Base-by-base conservation (phyloP, 352 stramenopile species). In the Pythium scleroteichum region DNA sequence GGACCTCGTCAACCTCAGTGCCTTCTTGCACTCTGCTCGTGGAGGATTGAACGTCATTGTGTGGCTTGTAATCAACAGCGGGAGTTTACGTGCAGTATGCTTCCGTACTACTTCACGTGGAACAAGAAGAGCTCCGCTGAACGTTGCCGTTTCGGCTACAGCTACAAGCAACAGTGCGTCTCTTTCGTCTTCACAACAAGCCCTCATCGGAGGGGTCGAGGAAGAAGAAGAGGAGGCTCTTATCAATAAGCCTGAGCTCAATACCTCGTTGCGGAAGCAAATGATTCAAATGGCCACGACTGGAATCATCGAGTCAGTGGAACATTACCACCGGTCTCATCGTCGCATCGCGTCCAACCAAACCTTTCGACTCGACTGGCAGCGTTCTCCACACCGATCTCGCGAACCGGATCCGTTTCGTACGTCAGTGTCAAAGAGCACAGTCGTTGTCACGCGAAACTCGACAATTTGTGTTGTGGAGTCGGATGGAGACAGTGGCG, bases 261-360 rank as follows among this genome's bases (percentile, higher is more conserved):
- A 97, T 66, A 72, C 79, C 3, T 88, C 87, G 1, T 68, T 97
- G 24, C 75, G 85, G 22, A 80, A 74, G 33, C 85, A 97, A 58
- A 93, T 97, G 72, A 90, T 97, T 55, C 82, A 92, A 48, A 93
- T 95, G 80, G 86, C 89, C 2, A 96, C 88, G 17, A 87, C 82
- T 0, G 89, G 88, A 0, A 97, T 97, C 54, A 85, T 95, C 41
- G 82, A 94, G 60, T 92, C 88, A 0, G 74, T 96, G 19, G 73
- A 94, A 54, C 83, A 93, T 44, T 90, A 87, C 55, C 86, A 93
- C 53, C 73, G 77, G 0, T 79, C 88, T 46, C 73, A 85, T 29
- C 75, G 75, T 27, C 76, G 78, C 24, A 82, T 92, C 45, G 65
- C 78, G 7, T 88, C 82, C 29, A 94, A 93, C 49, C 81, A 94